These are phyloP conservation scores for Alternaria metachromatica DNA, from an alignment of 2,329 filamentous ascomycete species.

Conservation along the genomic window DNA sequence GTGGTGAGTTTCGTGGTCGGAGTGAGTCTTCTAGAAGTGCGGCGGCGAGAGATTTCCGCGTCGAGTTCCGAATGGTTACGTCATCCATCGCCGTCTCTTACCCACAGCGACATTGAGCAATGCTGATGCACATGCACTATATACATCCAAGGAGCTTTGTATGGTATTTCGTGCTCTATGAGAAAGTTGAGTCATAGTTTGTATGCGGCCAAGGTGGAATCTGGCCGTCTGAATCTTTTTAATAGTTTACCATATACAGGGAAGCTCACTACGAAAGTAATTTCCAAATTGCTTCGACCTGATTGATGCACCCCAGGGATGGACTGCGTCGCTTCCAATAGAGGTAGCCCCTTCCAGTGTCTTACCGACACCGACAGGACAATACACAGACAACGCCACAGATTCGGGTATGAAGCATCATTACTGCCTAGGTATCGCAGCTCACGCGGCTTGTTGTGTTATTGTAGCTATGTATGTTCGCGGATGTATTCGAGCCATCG, in stretches of 20 bases:
- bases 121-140: neutral
- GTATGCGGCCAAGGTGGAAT: neutral
- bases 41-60: slow-evolving; percentile 18
- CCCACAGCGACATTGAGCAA: neutral
- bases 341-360: neutral
- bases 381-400: neutral
- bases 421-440: neutral
- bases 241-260: neutral
- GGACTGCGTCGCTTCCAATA: accelerated
- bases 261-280: neutral
- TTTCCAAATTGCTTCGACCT: neutral
- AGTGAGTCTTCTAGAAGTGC: slow-evolving; percentile 4
- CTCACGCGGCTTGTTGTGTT: neutral
- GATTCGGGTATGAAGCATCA: neutral
- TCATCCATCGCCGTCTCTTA: slow-evolving; percentile 16
- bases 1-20: neutral
- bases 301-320: neutral
- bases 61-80: slow-evolving; percentile 15
- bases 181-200: neutral
- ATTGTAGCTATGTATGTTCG: neutral
- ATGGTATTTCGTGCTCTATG: neutral
- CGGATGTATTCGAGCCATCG: neutral
- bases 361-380: neutral
- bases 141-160: neutral
- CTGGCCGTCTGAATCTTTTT: neutral